Conservation (phyloP, 208 protist species). For the Kentomonas sorsogonicus region DNA sequence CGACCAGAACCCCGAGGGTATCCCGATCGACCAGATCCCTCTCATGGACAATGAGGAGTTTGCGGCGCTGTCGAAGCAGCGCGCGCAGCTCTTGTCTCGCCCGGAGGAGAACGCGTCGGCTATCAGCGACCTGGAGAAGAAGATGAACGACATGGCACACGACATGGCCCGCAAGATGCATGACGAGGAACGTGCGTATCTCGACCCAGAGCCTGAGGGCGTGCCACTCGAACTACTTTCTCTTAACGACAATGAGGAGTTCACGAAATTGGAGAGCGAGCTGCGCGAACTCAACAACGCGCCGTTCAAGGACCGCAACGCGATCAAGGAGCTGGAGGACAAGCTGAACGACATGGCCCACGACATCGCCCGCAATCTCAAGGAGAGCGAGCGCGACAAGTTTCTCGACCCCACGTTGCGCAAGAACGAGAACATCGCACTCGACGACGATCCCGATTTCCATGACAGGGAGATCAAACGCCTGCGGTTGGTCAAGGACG, state of each 20-base stretch:
- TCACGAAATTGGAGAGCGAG: slow-evolving; percentile 33
- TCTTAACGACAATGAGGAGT: slow-evolving; percentile 44
- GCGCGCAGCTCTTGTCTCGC: slow-evolving; percentile 17
- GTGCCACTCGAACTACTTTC: slow-evolving; percentile 43
- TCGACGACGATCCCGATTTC: slow-evolving; percentile 45
- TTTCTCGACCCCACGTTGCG: slow-evolving; percentile 34
- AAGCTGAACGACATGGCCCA: slow-evolving; percentile 34
- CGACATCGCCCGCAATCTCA: slow-evolving; percentile 33
- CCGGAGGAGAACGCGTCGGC: slow-evolving; percentile 10
- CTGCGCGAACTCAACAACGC: slow-evolving; percentile 26
- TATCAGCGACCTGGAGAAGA: slow-evolving; percentile 17
- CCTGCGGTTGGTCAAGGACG: slow-evolving; percentile 38
- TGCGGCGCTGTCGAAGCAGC: slow-evolving; percentile 16
- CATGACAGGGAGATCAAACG: slow-evolving; percentile 56
- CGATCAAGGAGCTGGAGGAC: slow-evolving; percentile 27
- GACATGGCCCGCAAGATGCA: slow-evolving; percentile 48
- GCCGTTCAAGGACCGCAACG: slow-evolving; percentile 3
- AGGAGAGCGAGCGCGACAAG: slow-evolving; percentile 25
- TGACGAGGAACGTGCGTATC: slow-evolving; percentile 41
- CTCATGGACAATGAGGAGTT: slow-evolving; percentile 26
- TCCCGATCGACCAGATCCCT: slow-evolving; percentile 33
- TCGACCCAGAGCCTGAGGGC: slow-evolving; percentile 31
- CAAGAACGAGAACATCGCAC: too few species aligned
- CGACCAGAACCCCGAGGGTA: slow-evolving; percentile 28
- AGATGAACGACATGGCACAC: slow-evolving; percentile 30